Evolutionary conservation across 140 eudicot genomes (phyloP).

Genomic region (Senecio squalidus): DNA sequence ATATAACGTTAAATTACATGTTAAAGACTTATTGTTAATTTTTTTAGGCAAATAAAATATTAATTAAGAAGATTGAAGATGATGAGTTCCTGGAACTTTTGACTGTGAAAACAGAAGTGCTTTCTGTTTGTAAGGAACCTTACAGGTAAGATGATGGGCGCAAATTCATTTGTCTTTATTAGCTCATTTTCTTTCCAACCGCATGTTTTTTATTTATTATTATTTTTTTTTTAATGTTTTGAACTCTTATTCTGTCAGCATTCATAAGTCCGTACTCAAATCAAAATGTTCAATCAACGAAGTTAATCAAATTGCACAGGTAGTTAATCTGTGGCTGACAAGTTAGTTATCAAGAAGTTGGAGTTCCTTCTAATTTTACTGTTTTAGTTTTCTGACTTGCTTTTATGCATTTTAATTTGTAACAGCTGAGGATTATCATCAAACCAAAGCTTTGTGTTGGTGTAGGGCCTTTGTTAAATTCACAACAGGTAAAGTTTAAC

Average conservation of each 20-base stretch:
- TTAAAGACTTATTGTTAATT: constrained; percentile 10
- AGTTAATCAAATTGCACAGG: constrained; percentile 97
- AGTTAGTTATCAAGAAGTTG: constrained; percentile 10
- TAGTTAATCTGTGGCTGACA: constrained; percentile 20
- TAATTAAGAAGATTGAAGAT: constrained; percentile 78
- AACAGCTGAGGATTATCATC: constrained; percentile 79
- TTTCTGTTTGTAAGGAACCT: constrained; percentile 85
- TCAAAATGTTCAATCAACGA: constrained; percentile 76
- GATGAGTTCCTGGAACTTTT: constrained; percentile 83
- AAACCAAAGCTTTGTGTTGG: constrained; percentile 86
- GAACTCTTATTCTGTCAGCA: constrained; percentile 46
- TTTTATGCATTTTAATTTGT: constrained; percentile 14
- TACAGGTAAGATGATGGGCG: constrained; percentile 54
- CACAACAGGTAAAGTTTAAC: constrained; percentile 70
- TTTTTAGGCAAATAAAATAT: constrained; percentile 67
- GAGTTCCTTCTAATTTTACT: constrained; percentile 10
- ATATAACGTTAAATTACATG: not conserved
- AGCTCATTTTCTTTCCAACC: not conserved
- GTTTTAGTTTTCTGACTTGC: not conserved
- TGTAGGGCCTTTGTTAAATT: constrained; percentile 83
- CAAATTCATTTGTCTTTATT: not conserved
- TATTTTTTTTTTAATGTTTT: no score
- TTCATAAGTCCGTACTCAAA: constrained; percentile 72
- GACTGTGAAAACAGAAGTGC: constrained; percentile 80
- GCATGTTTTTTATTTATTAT: constrained; percentile 5